Base-by-base conservation (phyloP, 2,329 filamentous ascomycete genomes). In the Diplodia corticola region DNA sequence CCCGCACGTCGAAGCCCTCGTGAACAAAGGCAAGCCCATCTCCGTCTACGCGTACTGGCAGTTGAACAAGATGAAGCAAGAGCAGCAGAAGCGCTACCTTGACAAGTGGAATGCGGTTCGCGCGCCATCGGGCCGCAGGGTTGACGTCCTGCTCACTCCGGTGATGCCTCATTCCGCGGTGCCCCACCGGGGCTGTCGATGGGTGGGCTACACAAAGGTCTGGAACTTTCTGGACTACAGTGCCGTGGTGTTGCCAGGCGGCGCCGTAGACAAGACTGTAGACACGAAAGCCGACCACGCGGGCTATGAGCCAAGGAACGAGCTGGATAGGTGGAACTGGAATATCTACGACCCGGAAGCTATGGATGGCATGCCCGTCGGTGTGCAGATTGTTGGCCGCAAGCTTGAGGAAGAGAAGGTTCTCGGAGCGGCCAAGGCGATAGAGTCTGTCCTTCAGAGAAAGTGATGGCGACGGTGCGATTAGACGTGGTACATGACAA, bases 191-290 rank as follows among this genome's bases (percentile, higher is more conserved):
- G 75, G 72, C 53, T 76, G 80, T 49, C 73, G 77, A 15, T 83
- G 81, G 80, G 77, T 81, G 65, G 82, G 78, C 53, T 84, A 83
- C 67, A 78, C 76, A 1, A 70, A 70, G 1, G 80, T 70, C 68
- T 78, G 86, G 57, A 89, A 88, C 69, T 61, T 85, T 17, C 69
- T 88, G n/a, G 85, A 88, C 71, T 88, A 88, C 67, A 84, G 82
- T 0, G 78, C 77, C 28, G 80, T 82, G 0, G 79, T 84, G 1
- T 77, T 89, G 17, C 86, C 86, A 0, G 84, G 88, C 1, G 85
- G 84, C 0, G 87, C 85, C 0, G 80, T 74, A 48, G 81, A 88
- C 65, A 83, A 84, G 70, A 72, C 63, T 0, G 57, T 86, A 5
- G 86, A 88, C 71, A 70, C 75, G 17, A 71, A 78, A 26, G 75